Percentiles rank a stretch among this genome's conserved stretches.
These are phyloP conservation scores for Ceratobasidium sp. DNA, from an alignment of 1,284 basidiomycete species.

Conservation along the genomic window DNA sequence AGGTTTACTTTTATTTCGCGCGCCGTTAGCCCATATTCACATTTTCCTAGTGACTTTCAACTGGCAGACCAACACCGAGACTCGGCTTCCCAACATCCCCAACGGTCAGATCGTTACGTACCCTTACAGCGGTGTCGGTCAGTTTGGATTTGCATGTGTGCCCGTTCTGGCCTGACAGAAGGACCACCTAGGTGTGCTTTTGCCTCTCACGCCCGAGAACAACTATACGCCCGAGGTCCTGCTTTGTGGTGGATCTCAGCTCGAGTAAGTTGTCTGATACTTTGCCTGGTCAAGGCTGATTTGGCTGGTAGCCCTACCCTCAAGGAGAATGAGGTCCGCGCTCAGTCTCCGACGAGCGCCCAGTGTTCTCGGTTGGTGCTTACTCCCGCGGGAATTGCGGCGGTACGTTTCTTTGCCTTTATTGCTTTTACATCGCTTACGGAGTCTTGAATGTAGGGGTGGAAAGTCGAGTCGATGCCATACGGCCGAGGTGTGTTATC, in stretches of 20 bases:
- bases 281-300: slow-evolving; percentile 51
- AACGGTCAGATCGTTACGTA: slow-evolving; percentile 87
- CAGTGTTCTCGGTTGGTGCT: slow-evolving; percentile 80
- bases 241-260: slow-evolving; percentile 79
- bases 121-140: slow-evolving; percentile 72
- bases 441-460: slow-evolving; percentile 61
- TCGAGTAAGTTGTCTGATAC: slow-evolving; percentile 2
- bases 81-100: slow-evolving; percentile 74
- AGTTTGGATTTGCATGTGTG: slow-evolving; percentile 51
- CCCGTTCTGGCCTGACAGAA: slow-evolving; percentile 49
- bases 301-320: slow-evolving; percentile 51
- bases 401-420: not conserved
- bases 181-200: slow-evolving; percentile 63
- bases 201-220: slow-evolving; percentile 75
- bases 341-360: slow-evolving; percentile 53
- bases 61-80: slow-evolving; percentile 75
- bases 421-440: too few species aligned
- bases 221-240: slow-evolving; percentile 77
- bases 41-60: slow-evolving; percentile 77
- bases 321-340: slow-evolving; percentile 49
- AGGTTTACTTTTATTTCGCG: not conserved
- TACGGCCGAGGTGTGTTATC: slow-evolving; percentile 61
- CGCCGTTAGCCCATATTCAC: slow-evolving; percentile 40
- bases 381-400: slow-evolving; percentile 70
- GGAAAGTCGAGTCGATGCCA: slow-evolving; percentile 82